Percentiles rank a stretch among this genome's conserved stretches.
These are phyloP conservation scores for Saccharum officinarum DNA, from an alignment of 176 grass and related monocot genomes.

Conservation along the genomic window DNA sequence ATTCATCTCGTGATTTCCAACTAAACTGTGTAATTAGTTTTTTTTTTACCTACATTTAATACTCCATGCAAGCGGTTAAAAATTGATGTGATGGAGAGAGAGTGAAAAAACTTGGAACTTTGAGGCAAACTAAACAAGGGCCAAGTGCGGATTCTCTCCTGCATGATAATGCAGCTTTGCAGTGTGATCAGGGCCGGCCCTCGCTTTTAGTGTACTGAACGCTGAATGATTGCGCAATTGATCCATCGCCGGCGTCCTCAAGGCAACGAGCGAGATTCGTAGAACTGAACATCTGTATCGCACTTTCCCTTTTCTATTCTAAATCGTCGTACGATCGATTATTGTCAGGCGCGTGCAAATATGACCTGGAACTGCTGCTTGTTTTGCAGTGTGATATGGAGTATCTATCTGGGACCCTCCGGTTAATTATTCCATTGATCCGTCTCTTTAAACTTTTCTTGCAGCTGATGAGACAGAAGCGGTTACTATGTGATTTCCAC, in stretches of 20 bases:
- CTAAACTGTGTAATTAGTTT: too few species aligned
- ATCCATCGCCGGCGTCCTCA: conserved; percentile 37
- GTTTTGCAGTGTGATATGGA: not conserved
- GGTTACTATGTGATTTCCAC: conserved; percentile 17
- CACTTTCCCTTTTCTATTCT: not conserved
- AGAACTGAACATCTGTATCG: conserved; percentile 24
- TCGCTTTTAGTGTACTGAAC: conserved; percentile 37
- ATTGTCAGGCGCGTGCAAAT: not conserved
- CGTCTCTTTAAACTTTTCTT: conserved; percentile 2
- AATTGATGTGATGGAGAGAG: too few species aligned
- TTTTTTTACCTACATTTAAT: too few species aligned
- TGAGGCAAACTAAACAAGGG: too few species aligned
- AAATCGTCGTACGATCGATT: not conserved
- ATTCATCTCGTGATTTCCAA: too few species aligned
- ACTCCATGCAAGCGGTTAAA: too few species aligned
- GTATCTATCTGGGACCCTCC: conserved; percentile 18
- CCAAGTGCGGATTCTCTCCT: conserved; percentile 33
- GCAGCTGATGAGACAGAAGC: not conserved
- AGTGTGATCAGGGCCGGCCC: conserved; percentile 7
- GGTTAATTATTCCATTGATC: conserved; percentile 10
- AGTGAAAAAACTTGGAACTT: too few species aligned
- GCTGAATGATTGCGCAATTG: conserved; percentile 44
- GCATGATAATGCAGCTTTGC: conserved; percentile 20
- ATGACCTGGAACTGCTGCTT: not conserved
- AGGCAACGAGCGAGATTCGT: not conserved